Base-by-base conservation (phyloP, 2,329 filamentous ascomycete genomes). In the Penicillium psychrosexuale region DNA sequence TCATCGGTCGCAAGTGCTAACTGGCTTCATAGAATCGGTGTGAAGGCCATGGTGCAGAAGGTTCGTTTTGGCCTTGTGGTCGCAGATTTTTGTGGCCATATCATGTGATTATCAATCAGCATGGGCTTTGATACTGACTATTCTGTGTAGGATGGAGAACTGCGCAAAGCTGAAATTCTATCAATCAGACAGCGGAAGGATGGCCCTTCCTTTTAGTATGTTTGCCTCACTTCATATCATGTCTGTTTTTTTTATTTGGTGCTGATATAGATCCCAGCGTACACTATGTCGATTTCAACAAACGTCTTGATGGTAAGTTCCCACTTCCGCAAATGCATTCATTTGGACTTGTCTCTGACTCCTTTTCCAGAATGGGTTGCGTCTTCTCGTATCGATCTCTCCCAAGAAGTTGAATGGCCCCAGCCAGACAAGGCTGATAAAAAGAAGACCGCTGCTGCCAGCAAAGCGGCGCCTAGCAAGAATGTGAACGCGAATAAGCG, bases 281-380 rank as follows among this genome's bases (percentile, higher is more conserved):
- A 67, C 96, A 97, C 73, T 97, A 97, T 72, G 91, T 96, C 69
- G 95, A 96, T 68, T 97, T 97, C 83, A 97, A 97, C 77, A 97
- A 97, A 66, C 84, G 85, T 79, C 77, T 87, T 31, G 84, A 87
- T 65, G 78, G 77, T 79, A 68, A 59, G 70, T 61, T 31, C 22
- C 9, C 28, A 46, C 19, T 40, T 1, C 30, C 8, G 19, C 9
- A 24, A 33, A 9, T 46, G 19, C 13, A n/a, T n/a, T 40, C 13
- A 2, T 4, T 15, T 62, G 36, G 7, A 15, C 7, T 12, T 34
- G 0, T 17, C 61, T 17, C 61, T 72, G 49, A 75, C 81, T 80
- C 19, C 40, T 8, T 17, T 61, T 84, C 12, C 79, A 77, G 94
- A 99, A 79, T 99, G 94, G 94, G 87, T 99, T 9, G 82, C 89